Conservation (phyloP, 805 yeast genomes). For the Saccharomycopsis synnaedendra region DNA sequence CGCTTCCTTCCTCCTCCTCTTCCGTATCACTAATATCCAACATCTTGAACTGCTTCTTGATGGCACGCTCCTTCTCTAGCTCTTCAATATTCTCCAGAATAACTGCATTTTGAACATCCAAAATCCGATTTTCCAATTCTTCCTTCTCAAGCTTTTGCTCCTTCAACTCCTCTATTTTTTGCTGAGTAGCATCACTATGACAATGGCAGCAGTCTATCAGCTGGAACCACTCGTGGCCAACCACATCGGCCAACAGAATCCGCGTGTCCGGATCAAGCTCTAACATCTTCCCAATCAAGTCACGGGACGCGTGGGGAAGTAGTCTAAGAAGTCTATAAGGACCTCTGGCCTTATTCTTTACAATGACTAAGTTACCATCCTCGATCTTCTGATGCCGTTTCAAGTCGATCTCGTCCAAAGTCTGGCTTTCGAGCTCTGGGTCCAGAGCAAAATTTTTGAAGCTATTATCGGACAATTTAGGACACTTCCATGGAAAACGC, state of each 20-base stretch:
- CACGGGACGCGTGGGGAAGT: conserved; percentile 76
- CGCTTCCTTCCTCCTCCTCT: background rate
- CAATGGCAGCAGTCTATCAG: conserved; percentile 44
- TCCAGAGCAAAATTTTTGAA: conserved; percentile 47
- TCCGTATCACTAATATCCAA: conserved; percentile 14
- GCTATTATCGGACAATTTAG: conserved; percentile 58
- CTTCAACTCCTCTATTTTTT: conserved; percentile 1
- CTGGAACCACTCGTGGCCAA: conserved; percentile 45
- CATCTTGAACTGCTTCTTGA: conserved; percentile 14
- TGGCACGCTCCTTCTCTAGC: conserved; percentile 14
- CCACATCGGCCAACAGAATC: conserved; percentile 44
- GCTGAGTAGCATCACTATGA: conserved; percentile 13
- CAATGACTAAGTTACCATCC: conserved; percentile 18
- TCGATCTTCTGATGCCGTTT: conserved; percentile 17
- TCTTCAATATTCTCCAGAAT: conserved; percentile 15
- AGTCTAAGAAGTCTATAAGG: conserved; percentile 73
- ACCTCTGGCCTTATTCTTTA: conserved; percentile 43
- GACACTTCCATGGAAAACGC: conserved; percentile 84
- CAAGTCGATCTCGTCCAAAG: conserved; percentile 4
- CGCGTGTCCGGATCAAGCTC: conserved; percentile 49
- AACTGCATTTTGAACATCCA: conserved; percentile 14
- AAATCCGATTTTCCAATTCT: conserved; percentile 12
- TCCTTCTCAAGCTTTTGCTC: conserved; percentile 7
- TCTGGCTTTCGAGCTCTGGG: conserved; percentile 18
- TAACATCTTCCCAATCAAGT: conserved; percentile 60